phyloP scores from a whole-genome alignment of 1,284 basidiomycete species.

The Leccinum solheimii region DNA sequence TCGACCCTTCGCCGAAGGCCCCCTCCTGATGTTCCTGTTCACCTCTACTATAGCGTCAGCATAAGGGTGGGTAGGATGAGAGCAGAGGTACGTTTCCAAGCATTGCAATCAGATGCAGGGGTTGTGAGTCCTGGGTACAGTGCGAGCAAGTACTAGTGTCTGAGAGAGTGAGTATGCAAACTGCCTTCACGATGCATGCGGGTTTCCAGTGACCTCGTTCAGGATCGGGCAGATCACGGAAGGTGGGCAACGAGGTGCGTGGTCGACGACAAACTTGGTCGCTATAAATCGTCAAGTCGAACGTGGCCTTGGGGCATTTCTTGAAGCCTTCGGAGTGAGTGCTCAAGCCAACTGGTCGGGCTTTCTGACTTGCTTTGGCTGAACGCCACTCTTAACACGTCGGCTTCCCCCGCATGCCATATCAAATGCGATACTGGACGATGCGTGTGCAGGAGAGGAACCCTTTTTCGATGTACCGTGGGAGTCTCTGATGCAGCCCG shows the following conservation, averaged over 20 bases:
- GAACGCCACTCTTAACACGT: not conserved
- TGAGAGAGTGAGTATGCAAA: slow-evolving; percentile 24
- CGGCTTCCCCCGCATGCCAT: slow-evolving; percentile 33
- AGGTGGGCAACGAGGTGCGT: slow-evolving; percentile 21
- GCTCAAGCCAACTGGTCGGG: not conserved
- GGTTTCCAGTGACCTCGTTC: slow-evolving; percentile 19
- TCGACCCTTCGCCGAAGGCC: slow-evolving; percentile 31
- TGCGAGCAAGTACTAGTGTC: slow-evolving; percentile 27
- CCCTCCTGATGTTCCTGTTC: slow-evolving; percentile 31
- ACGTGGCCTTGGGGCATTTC: slow-evolving; percentile 18
- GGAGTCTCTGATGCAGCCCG: slow-evolving; percentile 22
- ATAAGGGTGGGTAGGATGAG: slow-evolving; percentile 22
- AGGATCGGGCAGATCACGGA: slow-evolving; percentile 26
- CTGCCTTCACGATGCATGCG: not conserved
- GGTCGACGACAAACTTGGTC: slow-evolving; percentile 23
- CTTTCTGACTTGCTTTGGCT: not conserved
- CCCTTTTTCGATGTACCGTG: slow-evolving; percentile 20
- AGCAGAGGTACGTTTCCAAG: slow-evolving; percentile 18
- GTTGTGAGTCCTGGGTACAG: slow-evolving; percentile 23
- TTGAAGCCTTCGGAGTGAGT: slow-evolving; percentile 21
- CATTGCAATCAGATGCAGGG: slow-evolving; percentile 15
- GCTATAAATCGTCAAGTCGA: slow-evolving; percentile 29
- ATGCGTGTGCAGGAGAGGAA: slow-evolving; percentile 22
- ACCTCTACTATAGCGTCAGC: slow-evolving; percentile 27
- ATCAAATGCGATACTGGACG: slow-evolving; percentile 23